Conservation (phyloP, 1,284 basidiomycete genomes). For the Sphagnurus paluster region DNA sequence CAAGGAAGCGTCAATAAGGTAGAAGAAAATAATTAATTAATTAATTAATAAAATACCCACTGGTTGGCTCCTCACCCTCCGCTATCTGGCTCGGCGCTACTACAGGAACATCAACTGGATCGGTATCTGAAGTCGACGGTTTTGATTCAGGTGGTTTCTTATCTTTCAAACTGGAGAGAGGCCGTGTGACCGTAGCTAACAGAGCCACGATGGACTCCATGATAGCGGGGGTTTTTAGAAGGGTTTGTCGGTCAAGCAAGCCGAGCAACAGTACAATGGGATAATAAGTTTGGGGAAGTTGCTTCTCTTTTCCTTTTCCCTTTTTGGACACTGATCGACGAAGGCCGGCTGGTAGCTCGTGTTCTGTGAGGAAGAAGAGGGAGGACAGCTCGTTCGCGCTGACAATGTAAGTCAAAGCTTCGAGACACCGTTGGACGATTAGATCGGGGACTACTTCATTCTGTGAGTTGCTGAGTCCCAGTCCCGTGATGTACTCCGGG, state of each 20-base stretch:
- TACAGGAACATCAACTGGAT: constrained; percentile 14
- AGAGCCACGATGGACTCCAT: constrained; percentile 90
- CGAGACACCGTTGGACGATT: constrained; percentile 90
- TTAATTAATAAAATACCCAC: too few species aligned
- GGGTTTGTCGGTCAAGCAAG: constrained; percentile 80
- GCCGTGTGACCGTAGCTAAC: constrained; percentile 84
- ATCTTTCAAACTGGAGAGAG: constrained; percentile 66
- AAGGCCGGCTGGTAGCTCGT: constrained; percentile 80
- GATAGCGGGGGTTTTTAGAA: constrained; percentile 85
- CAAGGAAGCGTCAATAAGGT: not conserved
- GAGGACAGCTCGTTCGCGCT: constrained; percentile 80
- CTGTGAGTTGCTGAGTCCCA: constrained; percentile 64
- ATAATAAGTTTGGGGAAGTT: constrained; percentile 78
- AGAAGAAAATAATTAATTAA: not conserved
- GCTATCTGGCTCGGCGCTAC: constrained; percentile 7
- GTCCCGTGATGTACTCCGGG: constrained; percentile 51
- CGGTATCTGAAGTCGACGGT: constrained; percentile 14
- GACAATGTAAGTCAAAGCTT: constrained; percentile 86
- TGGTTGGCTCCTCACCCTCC: constrained; percentile 6
- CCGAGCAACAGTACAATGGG: constrained; percentile 88
- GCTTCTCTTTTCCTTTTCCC: constrained; percentile 92
- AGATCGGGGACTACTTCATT: constrained; percentile 87
- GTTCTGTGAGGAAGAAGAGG: constrained; percentile 92
- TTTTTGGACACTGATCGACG: constrained; percentile 73
- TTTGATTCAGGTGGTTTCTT: constrained; percentile 35